These are phyloP conservation scores for Apiotrichum gamsii DNA, from an alignment of 1,284 basidiomycete species.

Conservation along the genomic window DNA sequence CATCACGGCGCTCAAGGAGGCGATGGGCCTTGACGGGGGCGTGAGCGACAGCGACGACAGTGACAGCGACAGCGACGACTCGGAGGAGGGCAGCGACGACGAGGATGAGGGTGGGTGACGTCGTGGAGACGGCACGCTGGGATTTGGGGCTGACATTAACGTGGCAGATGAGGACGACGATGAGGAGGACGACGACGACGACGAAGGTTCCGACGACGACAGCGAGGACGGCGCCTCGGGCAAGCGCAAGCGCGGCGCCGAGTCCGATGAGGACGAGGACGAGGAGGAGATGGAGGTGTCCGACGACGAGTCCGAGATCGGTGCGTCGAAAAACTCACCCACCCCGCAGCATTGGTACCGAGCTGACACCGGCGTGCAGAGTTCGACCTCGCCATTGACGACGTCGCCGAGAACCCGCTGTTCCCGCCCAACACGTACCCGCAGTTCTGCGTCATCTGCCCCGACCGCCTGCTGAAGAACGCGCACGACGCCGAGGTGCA, in stretches of 20 bases:
- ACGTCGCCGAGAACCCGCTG: conserved; percentile 59
- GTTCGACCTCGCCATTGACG: conserved; percentile 55
- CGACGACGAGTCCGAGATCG: neutral
- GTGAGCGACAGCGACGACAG: conserved; percentile 47
- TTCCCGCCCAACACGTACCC: conserved; percentile 44
- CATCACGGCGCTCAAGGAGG: conserved; percentile 52
- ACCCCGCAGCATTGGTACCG: neutral
- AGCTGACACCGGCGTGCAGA: conserved; percentile 16
- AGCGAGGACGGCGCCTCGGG: conserved; percentile 1
- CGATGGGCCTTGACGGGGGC: conserved; percentile 52
- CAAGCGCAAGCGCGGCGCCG: conserved; percentile 9
- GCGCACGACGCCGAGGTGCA: conserved; percentile 59
- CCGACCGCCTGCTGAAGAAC: conserved; percentile 65
- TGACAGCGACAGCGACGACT: conserved; percentile 6
- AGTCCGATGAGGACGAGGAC: conserved; percentile 15
- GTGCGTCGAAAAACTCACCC: no score
- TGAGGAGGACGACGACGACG: conserved; percentile 1
- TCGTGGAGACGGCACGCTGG: conserved; percentile 48
- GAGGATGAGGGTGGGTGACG: conserved; percentile 14
- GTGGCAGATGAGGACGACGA: conserved; percentile 8
- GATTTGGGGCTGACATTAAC: conserved; percentile 5
- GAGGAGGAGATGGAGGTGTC: conserved; percentile 1
- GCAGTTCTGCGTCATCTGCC: conserved; percentile 65
- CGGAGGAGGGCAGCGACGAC: neutral
- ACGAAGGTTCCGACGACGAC: neutral